phyloP scores from a whole-genome alignment of 768 basidiomycete species.

The Gautieria morchelliformis region DNA sequence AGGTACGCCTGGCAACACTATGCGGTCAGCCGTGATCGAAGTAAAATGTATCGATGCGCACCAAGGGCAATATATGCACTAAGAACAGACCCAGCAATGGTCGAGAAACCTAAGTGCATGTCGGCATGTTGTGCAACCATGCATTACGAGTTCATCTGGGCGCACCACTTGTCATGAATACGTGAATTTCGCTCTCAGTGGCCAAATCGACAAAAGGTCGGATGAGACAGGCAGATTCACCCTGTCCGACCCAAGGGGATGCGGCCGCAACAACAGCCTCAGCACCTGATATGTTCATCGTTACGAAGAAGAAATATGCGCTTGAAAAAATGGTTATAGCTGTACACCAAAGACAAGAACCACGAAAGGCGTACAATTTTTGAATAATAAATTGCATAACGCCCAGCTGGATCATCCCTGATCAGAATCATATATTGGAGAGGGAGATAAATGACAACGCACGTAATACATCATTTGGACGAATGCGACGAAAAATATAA shows the following conservation, averaged over 20 bases:
- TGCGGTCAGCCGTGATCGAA: not conserved
- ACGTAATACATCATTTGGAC: slow-evolving; percentile 84
- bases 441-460: slow-evolving; percentile 11
- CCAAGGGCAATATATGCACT: slow-evolving; percentile 73
- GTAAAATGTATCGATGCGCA: slow-evolving; percentile 9
- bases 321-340: slow-evolving; percentile 23
- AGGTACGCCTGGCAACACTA: slow-evolving; percentile 35
- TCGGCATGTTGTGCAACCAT: slow-evolving; percentile 8
- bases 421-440: not conserved
- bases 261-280: slow-evolving; percentile 90
- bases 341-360: not conserved
- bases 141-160: not conserved
- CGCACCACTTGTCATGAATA: slow-evolving; percentile 78
- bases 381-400: slow-evolving; percentile 92
- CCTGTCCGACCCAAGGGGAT: slow-evolving; percentile 90
- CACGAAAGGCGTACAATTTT: slow-evolving; percentile 48
- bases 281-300: slow-evolving; percentile 87
- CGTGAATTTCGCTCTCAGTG: slow-evolving; percentile 80
- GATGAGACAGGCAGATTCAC: slow-evolving; percentile 81
- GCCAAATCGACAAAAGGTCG: slow-evolving; percentile 73
- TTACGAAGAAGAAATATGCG: slow-evolving; percentile 90
- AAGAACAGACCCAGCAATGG: slow-evolving; percentile 86
- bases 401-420: slow-evolving; percentile 35
- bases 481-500: slow-evolving; percentile 93
- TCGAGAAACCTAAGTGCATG: slow-evolving; percentile 54